A percentile compares a stretch with the other conserved stretches of the same genome.
Conservation (phyloP, 2,329 filamentous ascomycete genomes). For the Coniochaeta sp. region DNA sequence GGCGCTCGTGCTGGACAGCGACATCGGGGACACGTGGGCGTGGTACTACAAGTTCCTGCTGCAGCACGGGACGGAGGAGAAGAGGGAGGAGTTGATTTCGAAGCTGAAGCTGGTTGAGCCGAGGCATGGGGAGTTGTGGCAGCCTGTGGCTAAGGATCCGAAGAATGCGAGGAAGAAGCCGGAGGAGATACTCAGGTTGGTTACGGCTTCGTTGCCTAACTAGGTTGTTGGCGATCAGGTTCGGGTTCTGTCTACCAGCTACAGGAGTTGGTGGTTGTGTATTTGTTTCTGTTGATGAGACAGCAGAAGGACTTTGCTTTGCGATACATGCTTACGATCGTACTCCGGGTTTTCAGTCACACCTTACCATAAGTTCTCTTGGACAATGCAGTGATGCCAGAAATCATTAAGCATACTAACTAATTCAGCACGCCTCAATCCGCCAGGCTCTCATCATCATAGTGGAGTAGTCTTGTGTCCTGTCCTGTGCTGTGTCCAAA, state of each 20-base stretch:
- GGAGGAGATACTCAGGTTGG: conserved; percentile 78
- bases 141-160: conserved; percentile 77
- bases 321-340: too few species aligned
- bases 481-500: neutral
- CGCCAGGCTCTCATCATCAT: neutral
- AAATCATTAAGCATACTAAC: neutral
- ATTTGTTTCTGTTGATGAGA: neutral
- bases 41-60: conserved; percentile 95
- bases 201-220: conserved; percentile 44
- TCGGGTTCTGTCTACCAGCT: neutral
- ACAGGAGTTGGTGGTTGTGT: neutral
- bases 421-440: neutral
- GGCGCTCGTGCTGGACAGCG: conserved; percentile 78
- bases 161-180: conserved; percentile 66
- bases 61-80: conserved; percentile 92
- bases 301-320: too few species aligned
- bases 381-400: too few species aligned
- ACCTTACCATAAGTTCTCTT: too few species aligned
- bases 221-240: conserved; percentile 3
- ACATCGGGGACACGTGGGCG: conserved; percentile 89
- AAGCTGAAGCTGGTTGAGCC: conserved; percentile 83
- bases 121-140: conserved; percentile 89
- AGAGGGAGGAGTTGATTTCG: conserved; percentile 72
- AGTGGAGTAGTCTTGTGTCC: neutral
- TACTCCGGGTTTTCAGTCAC: too few species aligned